These are phyloP conservation scores for Globisporangium mamillatum DNA, from an alignment of 352 stramenopile genomes.

Conservation along the genomic window DNA sequence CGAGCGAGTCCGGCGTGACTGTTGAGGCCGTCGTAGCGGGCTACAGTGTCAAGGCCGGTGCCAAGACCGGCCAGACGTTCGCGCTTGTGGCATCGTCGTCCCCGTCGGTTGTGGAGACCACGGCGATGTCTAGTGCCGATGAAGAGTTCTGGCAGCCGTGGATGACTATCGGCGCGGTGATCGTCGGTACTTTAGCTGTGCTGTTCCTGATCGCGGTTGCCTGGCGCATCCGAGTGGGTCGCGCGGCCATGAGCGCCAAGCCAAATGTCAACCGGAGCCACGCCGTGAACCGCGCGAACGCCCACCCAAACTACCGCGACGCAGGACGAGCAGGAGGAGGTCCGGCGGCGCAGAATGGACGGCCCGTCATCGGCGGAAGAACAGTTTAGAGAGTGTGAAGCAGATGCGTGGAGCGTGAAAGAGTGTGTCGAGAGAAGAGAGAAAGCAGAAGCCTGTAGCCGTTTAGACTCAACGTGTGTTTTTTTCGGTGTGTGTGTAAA, in stretches of 20 bases:
- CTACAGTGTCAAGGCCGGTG: conserved; percentile 61
- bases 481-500: conserved; percentile 1
- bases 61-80: conserved; percentile 55
- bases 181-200: conserved; percentile 43
- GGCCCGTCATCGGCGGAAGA: neutral
- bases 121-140: neutral
- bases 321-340: neutral
- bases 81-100: conserved; percentile 78
- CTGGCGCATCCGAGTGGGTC: conserved; percentile 37
- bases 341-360: neutral
- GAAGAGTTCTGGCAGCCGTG: conserved; percentile 64
- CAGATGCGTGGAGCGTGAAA: neutral
- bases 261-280: conserved; percentile 14
- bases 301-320: conserved; percentile 5
- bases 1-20: conserved; percentile 37
- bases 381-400: conserved; percentile 4
- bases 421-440: neutral
- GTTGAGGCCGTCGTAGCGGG: conserved; percentile 63
- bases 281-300: neutral
- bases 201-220: conserved; percentile 53
- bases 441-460: neutral
- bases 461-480: neutral
- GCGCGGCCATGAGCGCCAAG: conserved; percentile 14
- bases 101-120: conserved; percentile 38
- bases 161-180: conserved; percentile 66